Percentiles rank a stretch among this genome's conserved stretches.
Conservation (phyloP, 2,329 filamentous ascomycete genomes). For the Lomentospora prolificans region DNA sequence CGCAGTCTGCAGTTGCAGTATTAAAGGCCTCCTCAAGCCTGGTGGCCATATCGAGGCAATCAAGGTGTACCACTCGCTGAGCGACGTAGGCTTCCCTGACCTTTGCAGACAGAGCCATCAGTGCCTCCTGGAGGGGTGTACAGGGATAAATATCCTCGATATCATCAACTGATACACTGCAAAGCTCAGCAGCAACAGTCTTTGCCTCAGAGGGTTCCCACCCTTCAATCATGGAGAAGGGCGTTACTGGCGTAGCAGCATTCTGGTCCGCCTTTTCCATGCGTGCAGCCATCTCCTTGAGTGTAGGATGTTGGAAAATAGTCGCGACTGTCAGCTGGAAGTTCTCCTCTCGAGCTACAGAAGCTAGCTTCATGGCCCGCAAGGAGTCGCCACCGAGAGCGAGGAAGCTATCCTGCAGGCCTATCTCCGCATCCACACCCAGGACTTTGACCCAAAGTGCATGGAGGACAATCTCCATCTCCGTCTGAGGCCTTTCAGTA, state of each 20-base stretch:
- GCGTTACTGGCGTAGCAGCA: conserved; percentile 17
- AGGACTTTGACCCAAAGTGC: conserved; percentile 28
- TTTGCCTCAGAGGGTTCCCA: conserved; percentile 25
- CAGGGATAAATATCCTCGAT: conserved; percentile 45
- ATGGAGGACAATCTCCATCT: conserved; percentile 26
- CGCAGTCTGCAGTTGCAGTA: conserved; percentile 22
- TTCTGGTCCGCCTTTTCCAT: conserved; percentile 14
- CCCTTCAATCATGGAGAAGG: conserved; percentile 29
- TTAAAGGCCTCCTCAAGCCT: conserved; percentile 34
- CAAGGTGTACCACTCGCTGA: conserved; percentile 34
- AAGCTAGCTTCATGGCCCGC: conserved; percentile 40
- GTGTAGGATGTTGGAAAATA: conserved; percentile 34
- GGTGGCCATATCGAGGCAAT: conserved; percentile 23
- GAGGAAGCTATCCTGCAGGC: conserved; percentile 34
- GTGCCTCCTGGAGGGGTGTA: conserved; percentile 42
- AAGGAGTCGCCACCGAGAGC: conserved; percentile 40
- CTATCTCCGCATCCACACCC: conserved; percentile 20
- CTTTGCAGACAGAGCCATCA: conserved; percentile 43
- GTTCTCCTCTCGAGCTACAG: conserved; percentile 27
- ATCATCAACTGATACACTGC: conserved; percentile 21
- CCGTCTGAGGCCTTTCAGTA: conserved; percentile 25
- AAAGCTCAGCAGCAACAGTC: conserved; percentile 28
- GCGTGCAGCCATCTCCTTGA: conserved; percentile 32
- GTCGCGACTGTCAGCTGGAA: conserved; percentile 33
- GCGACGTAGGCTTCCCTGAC: conserved; percentile 42